A percentile compares a stretch with the other conserved stretches of the same genome.
Conservation (phyloP, 2,329 filamentous ascomycete genomes). For the Graphilbum ipis-grandicollis region DNA sequence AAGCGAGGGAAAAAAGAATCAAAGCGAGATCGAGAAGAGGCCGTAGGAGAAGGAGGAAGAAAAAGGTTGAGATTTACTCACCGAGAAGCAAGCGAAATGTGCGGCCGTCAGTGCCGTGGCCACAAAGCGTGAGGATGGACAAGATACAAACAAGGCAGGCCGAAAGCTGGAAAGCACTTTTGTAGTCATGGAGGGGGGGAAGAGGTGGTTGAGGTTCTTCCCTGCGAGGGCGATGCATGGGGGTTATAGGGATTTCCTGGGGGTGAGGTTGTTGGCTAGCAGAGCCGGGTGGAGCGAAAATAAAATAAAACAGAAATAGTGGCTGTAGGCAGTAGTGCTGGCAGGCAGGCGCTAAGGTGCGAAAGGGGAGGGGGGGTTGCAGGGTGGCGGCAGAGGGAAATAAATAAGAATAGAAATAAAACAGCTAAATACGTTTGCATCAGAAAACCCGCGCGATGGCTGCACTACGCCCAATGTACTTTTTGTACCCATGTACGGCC, state of each 20-base stretch:
- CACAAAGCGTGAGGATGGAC: too few species aligned
- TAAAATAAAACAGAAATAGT: background rate
- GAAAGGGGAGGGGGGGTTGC: constrained; percentile 1
- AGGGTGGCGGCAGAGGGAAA: background rate
- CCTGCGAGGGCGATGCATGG: constrained; percentile 5
- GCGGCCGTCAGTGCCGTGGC: too few species aligned
- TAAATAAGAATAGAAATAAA: too few species aligned
- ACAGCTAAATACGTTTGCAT: too few species aligned
- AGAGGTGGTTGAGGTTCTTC: constrained; percentile 1
- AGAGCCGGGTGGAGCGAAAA: constrained; percentile 1
- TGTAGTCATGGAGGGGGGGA: background rate
- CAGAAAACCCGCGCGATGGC: too few species aligned
- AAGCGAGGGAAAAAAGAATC: too few species aligned
- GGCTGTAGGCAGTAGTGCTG: background rate
- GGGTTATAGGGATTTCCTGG: constrained; percentile 6
- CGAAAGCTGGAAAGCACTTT: background rate
- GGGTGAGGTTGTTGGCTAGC: background rate
- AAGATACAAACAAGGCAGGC: background rate
- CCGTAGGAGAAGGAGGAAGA: too few species aligned
- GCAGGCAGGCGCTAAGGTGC: constrained; percentile 4
- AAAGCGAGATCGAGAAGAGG: too few species aligned
- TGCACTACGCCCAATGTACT: too few species aligned
- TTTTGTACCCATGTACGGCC: too few species aligned
- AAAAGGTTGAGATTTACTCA: too few species aligned
- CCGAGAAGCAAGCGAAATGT: too few species aligned